Conservation (phyloP, 2,329 filamentous ascomycete genomes). For the Pestalotiopsis sp. region DNA sequence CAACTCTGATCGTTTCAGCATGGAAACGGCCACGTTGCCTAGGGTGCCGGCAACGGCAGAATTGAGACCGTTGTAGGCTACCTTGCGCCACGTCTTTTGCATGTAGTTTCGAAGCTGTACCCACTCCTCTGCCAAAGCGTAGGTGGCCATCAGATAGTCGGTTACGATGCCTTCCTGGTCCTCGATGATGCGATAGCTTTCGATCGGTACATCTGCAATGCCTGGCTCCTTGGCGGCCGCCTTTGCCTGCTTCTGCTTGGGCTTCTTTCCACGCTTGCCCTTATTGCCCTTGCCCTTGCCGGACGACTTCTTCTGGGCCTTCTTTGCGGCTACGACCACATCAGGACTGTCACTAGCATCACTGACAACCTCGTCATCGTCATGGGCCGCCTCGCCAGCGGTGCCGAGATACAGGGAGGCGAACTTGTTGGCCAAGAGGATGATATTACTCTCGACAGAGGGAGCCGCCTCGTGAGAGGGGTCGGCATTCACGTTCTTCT, state of each 20-base stretch:
- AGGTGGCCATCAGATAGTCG: conserved; percentile 45
- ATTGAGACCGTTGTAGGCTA: conserved; percentile 45
- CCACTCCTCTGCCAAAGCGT: conserved; percentile 38
- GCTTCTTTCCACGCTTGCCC: neutral
- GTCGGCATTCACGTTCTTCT: neutral
- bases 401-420: neutral
- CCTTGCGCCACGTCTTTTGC: conserved; percentile 42
- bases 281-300: neutral
- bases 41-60: conserved; percentile 43
- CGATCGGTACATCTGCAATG: conserved; percentile 40
- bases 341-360: neutral
- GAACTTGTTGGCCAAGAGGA: neutral
- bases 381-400: neutral
- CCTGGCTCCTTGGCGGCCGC: conserved; percentile 11
- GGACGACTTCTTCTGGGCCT: neutral
- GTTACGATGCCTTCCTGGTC: conserved; percentile 34
- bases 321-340: neutral
- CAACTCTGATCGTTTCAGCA: conserved; percentile 37
- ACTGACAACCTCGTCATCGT: neutral
- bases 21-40: conserved; percentile 40
- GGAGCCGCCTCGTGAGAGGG: neutral
- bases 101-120: conserved; percentile 36
- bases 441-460: neutral
- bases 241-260: neutral
- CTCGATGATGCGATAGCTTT: conserved; percentile 44